phyloP scores from a whole-genome alignment of 2,329 filamentous ascomycete genomes.

The Aspergillus alliaceus region DNA sequence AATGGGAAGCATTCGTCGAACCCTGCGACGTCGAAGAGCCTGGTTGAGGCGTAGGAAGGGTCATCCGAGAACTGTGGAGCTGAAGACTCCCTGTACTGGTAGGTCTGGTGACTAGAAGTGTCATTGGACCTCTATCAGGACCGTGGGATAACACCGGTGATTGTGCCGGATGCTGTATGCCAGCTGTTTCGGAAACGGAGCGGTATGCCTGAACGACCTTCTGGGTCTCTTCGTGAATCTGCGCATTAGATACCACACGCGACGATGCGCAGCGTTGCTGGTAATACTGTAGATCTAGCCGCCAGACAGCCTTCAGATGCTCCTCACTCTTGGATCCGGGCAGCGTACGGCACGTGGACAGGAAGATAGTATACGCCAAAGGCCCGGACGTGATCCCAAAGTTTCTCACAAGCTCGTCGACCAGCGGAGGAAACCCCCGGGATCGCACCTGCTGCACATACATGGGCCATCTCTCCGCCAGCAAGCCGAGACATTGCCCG shows the following conservation, averaged over 20 bases:
- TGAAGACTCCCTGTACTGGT: not conserved
- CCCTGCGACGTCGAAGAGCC: not conserved
- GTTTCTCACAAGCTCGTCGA: conserved; percentile 53
- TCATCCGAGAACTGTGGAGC: not conserved
- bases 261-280: conserved; percentile 11
- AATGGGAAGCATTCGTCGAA: not conserved
- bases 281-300: conserved; percentile 21
- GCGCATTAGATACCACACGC: not conserved
- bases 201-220: conserved; percentile 18
- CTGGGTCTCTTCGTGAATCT: conserved; percentile 13
- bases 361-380: conserved; percentile 57
- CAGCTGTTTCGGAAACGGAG: conserved; percentile 5
- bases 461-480: conserved; percentile 44
- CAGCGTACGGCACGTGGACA: conserved; percentile 30
- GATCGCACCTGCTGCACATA: conserved; percentile 34
- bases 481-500: conserved; percentile 43
- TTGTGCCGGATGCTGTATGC: not conserved
- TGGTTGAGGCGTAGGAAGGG: not conserved
- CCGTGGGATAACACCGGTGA: not conserved
- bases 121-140: not conserved
- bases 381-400: conserved; percentile 53
- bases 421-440: conserved; percentile 55
- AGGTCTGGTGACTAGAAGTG: not conserved
- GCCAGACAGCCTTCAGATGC: conserved; percentile 19
- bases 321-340: conserved; percentile 13